Percentiles rank a stretch among this genome's conserved stretches.
Conservation (phyloP, 2,329 filamentous ascomycete genomes). For the Sphaerulina vaccinii region DNA sequence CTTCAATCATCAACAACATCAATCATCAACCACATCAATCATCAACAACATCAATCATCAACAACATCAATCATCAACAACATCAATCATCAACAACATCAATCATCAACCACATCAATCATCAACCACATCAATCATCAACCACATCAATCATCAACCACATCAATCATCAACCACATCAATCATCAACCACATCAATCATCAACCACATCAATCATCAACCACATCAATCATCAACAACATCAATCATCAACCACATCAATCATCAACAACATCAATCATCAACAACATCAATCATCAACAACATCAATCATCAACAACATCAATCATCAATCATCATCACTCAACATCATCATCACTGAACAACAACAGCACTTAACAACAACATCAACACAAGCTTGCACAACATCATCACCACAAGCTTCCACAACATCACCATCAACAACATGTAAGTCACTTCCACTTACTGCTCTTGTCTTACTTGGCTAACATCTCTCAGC, state of each 20-base stretch:
- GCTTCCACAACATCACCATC: constrained; percentile 2
- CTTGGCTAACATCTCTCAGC: not conserved
- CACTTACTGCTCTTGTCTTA: not conserved
- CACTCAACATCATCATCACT: not conserved
- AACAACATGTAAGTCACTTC: not conserved
- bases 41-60: too few species aligned
- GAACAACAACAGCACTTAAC: not conserved
- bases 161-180: not conserved
- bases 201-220: not conserved
- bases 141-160: not conserved
- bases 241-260: not conserved
- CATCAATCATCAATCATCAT: not conserved
- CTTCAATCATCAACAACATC: too few species aligned
- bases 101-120: not conserved
- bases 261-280: constrained; percentile 1
- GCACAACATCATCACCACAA: not conserved
- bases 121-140: not conserved
- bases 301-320: not conserved
- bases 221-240: not conserved
- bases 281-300: not conserved
- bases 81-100: not conserved
- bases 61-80: not conserved
- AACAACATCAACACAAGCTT: not conserved
- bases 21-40: too few species aligned
- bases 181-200: not conserved